A percentile compares a stretch with the other conserved stretches of the same genome.
These are phyloP conservation scores for Pseudopyricularia cyperi DNA, from an alignment of 2,329 filamentous ascomycete genomes.

Conservation along the genomic window DNA sequence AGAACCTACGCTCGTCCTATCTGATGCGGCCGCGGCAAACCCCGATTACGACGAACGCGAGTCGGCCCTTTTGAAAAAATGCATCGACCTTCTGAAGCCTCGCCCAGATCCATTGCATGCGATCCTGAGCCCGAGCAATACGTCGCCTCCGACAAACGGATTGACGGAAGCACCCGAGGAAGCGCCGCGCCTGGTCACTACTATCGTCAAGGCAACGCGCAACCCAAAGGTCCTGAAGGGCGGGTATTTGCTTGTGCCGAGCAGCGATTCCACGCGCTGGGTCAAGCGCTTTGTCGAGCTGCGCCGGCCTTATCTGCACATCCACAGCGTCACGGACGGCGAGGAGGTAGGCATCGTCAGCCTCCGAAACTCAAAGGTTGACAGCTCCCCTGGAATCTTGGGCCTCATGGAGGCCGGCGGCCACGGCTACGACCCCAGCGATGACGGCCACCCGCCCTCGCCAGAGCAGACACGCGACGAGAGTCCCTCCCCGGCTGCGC, in stretches of 20 bases:
- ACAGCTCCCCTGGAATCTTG: slow-evolving; percentile 80
- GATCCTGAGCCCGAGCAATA: slow-evolving; percentile 48
- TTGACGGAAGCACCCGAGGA: slow-evolving; percentile 30
- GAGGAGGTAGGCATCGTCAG: slow-evolving; percentile 87
- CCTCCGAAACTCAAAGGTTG: slow-evolving; percentile 77
- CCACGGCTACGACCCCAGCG: slow-evolving; percentile 7
- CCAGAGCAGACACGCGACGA: slow-evolving; percentile 3
- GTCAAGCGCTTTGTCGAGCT: slow-evolving; percentile 88
- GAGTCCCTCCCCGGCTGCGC: background rate
- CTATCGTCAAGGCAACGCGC: slow-evolving; percentile 66
- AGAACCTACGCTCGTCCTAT: slow-evolving; percentile 9
- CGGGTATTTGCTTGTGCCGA: slow-evolving; percentile 77
- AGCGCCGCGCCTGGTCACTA: slow-evolving; percentile 57
- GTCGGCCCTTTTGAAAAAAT: slow-evolving; percentile 35
- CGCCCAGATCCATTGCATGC: slow-evolving; percentile 42
- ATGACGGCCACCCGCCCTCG: slow-evolving; percentile 7
- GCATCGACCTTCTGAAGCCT: slow-evolving; percentile 51
- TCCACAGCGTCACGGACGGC: slow-evolving; percentile 73
- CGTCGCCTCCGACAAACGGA: slow-evolving; percentile 56
- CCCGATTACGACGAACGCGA: slow-evolving; percentile 34
- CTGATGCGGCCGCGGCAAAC: slow-evolving; percentile 8
- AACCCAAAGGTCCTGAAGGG: slow-evolving; percentile 72
- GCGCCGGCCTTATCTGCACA: slow-evolving; percentile 78
- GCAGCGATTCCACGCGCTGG: slow-evolving; percentile 73
- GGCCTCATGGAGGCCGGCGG: slow-evolving; percentile 46